Evolutionary conservation across 352 stramenopile genomes (phyloP).

Genomic region (Phytophthora megakarya): DNA sequence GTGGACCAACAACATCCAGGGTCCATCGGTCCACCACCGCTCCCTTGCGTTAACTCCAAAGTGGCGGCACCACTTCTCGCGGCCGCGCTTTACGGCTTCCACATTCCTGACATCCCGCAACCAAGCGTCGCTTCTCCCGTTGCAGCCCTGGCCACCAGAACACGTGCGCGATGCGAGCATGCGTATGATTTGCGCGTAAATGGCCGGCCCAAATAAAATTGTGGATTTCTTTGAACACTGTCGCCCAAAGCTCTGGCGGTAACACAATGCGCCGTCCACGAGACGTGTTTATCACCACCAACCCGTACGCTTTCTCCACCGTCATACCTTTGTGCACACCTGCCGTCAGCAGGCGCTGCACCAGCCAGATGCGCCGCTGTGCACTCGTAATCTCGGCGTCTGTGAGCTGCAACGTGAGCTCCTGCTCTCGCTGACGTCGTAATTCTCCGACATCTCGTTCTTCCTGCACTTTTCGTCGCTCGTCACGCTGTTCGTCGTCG

Average conservation of each 20-base stretch:
- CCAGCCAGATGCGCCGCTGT: neutral
- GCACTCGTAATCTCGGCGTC: neutral
- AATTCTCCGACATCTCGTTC: too few relatives aligned
- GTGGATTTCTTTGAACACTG: conserved; percentile 3
- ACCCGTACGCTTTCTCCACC: neutral
- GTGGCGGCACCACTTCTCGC: neutral
- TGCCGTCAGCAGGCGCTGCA: neutral
- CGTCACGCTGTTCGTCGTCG: too few relatives aligned
- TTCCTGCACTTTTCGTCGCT: too few relatives aligned
- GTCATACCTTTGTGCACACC: neutral
- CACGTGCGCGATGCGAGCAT: neutral
- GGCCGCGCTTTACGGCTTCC: neutral
- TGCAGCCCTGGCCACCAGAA: neutral
- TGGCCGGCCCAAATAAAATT: neutral
- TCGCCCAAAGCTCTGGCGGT: neutral
- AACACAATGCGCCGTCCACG: neutral
- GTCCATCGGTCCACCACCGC: neutral
- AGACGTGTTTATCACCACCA: neutral
- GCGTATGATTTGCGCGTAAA: neutral
- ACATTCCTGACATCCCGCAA: neutral
- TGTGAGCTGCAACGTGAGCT: neutral
- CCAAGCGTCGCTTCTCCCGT: neutral
- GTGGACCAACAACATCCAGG: neutral
- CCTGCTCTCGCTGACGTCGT: too few relatives aligned
- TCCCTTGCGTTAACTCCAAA: neutral